Base-by-base conservation (phyloP, 164 flowering plant genomes). In the Platanus orientalis region DNA sequence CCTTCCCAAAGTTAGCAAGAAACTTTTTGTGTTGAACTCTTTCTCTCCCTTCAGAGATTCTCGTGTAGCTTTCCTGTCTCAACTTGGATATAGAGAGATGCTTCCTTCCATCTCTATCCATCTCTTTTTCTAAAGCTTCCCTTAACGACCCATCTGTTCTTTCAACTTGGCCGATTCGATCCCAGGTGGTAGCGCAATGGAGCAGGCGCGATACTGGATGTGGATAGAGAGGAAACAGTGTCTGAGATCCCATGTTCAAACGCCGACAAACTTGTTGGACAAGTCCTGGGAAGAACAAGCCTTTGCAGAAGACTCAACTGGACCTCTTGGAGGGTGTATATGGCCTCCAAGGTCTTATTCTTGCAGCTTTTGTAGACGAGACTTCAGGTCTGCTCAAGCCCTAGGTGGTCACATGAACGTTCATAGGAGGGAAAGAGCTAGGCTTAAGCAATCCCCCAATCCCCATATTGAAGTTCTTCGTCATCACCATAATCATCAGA, bases 391-490 rank as follows among this genome's bases (percentile, higher is more conserved):
- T 19, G 97, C 97, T 48, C 97, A 92, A 73, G 97, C 97, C 36
- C 73, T 91, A n/a, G 97, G 95, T 4, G 97, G 97, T 45, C 97
- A 90, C 65, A 91, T 91, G 97, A 91, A 91, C 71, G 92, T 92
- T 28, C 97, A 92, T 49, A 80, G 96, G 57, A 78, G 94, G 47
- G 98, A 89, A 58, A 80, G 91, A 71, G 98, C 98, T 28, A 81
- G 88, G 49, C 77, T 89, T 19, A 87, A 84, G 72, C 89, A 82
- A 50, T 79, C 85, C 55, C 72, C 83, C 56, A 63, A 0, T 61
- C 54, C 66, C 20, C 63, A 64, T 53, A 52, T 25, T 21, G 75
- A 70, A 67, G 47, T 45, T 66, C 59, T 21, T 51, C 77, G 62
- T 54, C 74, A 69, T 36, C 55, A 71, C 20, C 42, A 66, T 61